Evolutionary conservation across 2,329 filamentous ascomycete genomes (phyloP).

Genomic region (Fusarium nodosum): DNA sequence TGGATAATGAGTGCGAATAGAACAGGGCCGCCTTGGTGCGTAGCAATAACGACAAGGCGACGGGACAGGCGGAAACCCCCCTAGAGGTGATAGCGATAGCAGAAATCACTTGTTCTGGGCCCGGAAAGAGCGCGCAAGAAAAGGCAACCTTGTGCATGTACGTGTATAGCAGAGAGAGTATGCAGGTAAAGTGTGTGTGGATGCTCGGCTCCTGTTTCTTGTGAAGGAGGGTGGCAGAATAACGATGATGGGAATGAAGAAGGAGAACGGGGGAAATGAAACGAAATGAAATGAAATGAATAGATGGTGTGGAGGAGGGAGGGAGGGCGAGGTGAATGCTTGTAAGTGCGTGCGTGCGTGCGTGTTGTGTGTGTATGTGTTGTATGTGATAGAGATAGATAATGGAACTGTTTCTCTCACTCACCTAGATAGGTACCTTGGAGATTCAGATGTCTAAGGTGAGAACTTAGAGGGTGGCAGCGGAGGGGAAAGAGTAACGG

Average conservation of each 20-base stretch:
- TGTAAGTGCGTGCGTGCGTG: neutral
- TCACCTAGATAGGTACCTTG: slow-evolving; percentile 11
- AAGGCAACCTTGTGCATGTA: slow-evolving; percentile 17
- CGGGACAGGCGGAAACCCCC: slow-evolving; percentile 27
- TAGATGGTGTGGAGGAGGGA: slow-evolving; percentile 23
- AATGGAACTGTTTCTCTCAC: neutral
- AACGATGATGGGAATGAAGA: slow-evolving; percentile 38
- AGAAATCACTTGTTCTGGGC: slow-evolving; percentile 21
- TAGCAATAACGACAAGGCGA: slow-evolving; percentile 18
- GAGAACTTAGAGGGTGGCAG: slow-evolving; percentile 40
- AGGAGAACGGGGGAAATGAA: slow-evolving; percentile 31
- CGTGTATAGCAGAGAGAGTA: slow-evolving; percentile 13
- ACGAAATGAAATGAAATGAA: slow-evolving; percentile 20
- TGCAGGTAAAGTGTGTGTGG: slow-evolving; percentile 23
- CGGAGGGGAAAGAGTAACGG: slow-evolving; percentile 30
- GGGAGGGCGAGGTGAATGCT: neutral
- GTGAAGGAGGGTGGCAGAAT: slow-evolving; percentile 28
- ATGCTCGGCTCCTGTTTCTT: slow-evolving; percentile 14
- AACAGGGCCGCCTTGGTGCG: slow-evolving; percentile 18
- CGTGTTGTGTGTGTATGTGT: neutral
- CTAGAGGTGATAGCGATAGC: slow-evolving; percentile 16
- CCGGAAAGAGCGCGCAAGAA: slow-evolving; percentile 7
- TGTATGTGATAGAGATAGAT: slow-evolving; percentile 1
- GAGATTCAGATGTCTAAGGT: slow-evolving; percentile 24
- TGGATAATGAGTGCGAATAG: slow-evolving; percentile 12